Evolutionary conservation across 2,329 filamentous ascomycete species (phyloP), one percentile per base, ranked within the genome.

Genomic region (Cladosporium sp.): DNA sequence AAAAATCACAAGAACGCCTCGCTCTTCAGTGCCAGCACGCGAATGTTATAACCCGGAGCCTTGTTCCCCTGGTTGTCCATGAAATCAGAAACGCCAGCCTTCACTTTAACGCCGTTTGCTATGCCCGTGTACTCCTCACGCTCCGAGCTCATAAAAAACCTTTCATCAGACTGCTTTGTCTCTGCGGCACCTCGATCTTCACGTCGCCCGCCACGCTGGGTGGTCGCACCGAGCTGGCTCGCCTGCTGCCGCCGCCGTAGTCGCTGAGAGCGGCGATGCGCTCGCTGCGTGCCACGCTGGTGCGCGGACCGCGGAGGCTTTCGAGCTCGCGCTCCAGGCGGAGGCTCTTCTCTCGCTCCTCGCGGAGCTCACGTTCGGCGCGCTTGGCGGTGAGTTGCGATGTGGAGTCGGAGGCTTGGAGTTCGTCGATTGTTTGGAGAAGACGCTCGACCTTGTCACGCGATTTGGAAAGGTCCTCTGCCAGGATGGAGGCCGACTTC

Each of bases 391-490:
- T 82, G 40, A 97, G 82, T 72, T 97, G 91, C 47, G 86, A 87
- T 10, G 85, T 80, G 20, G 89, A 91, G 73, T 97, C 93, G 13
- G 86, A 89, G 13, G 89, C 86, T 72, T 99, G 93, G 34, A 99
- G 84, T 71, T 97, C 93, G 70, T 97, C 93, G 65, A 99, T 96
- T 1, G 90, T 91, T 69, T 86, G 82, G 51, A 99, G 86, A 4
- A 97, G 85, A 70, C 91, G 91, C 63, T 94, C 90, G 61, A 91
- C 84, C 78, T 94, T 96, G 75, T 97, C 93, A 61, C 93, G 89
- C 68, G 91, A 86, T 62, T 93, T 89, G 64, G 81, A 79, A 58
- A 96, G 83, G 67, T 97, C 94, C 54, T 97, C 93, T 56, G 86
- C 82, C 17, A 96, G 80, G 20, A 96, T 80, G 69, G 94, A 87